Percentiles rank a stretch among this genome's conserved stretches.
Evolutionary conservation across 169 alveolate genomes (phyloP).

Genomic region (Eimeria maxima): DNA sequence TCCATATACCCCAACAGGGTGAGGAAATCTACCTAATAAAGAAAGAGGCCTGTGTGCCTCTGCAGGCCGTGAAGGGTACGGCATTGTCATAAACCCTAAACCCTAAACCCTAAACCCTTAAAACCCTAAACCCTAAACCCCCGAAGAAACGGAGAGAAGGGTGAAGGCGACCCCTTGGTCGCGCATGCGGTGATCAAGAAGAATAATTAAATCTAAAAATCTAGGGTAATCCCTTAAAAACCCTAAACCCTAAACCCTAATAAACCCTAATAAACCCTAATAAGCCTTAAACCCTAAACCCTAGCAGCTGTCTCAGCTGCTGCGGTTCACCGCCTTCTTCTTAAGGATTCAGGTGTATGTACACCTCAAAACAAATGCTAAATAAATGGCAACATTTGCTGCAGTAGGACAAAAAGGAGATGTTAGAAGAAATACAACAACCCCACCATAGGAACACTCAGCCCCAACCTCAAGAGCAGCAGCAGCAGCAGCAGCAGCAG

Average conservation of each 20-base stretch:
- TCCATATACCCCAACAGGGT: conserved; percentile 27
- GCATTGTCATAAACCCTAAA: conserved; percentile 4
- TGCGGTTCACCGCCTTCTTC: neutral
- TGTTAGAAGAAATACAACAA: neutral
- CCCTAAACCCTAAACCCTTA: conserved; percentile 46
- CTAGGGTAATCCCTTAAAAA: neutral
- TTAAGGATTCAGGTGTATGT: neutral
- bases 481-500: conserved; percentile 56
- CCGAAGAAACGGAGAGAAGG: neutral
- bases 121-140: conserved; percentile 43
- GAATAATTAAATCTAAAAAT: neutral
- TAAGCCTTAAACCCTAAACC: neutral
- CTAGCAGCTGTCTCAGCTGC: conserved; percentile 15
- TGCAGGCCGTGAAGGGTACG: neutral
- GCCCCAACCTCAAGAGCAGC: too few relatives aligned
- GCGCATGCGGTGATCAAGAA: neutral
- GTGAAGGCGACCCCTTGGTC: neutral
- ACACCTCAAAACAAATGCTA: neutral
- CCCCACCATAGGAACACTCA: conserved; percentile 11
- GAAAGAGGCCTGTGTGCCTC: neutral
- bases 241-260: conserved; percentile 46
- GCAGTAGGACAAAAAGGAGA: neutral
- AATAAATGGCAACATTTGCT: neutral
- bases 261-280: conserved; percentile 34
- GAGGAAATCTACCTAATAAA: neutral